A percentile compares a stretch with the other conserved stretches of the same genome.
Evolutionary conservation across 202 grass and related monocot species (phyloP).

Genomic region (Setaria viridis): DNA sequence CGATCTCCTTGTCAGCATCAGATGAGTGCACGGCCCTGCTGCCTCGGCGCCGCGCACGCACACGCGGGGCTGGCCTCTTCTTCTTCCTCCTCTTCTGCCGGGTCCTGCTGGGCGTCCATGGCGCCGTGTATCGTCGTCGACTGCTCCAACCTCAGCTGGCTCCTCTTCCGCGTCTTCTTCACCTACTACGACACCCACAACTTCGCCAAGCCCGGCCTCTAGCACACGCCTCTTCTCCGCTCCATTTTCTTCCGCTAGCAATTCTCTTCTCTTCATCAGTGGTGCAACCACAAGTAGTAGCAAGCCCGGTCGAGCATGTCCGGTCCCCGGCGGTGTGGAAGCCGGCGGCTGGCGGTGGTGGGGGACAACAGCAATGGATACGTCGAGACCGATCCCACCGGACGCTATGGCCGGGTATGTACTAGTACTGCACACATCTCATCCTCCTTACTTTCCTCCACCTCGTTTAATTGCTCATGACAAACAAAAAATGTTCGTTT

Average conservation of each 20-base stretch:
- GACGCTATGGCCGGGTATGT: slow-evolving; percentile 40
- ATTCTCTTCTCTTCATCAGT: no score
- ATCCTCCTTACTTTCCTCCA: not conserved
- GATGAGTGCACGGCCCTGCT: slow-evolving; percentile 40
- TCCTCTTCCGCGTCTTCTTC: slow-evolving; percentile 3
- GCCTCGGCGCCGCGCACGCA: slow-evolving; percentile 24
- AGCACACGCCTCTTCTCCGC: not conserved
- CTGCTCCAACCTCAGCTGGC: slow-evolving; percentile 26
- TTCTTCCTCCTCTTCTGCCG: no score
- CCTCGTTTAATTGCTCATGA: not conserved
- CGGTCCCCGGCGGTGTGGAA: not conserved
- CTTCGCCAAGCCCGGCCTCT: not conserved
- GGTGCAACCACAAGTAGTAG: no score
- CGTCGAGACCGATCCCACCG: slow-evolving; percentile 42
- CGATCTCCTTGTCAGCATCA: not conserved
- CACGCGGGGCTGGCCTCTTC: not conserved
- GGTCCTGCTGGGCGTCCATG: not conserved
- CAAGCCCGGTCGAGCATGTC: slow-evolving; percentile 1
- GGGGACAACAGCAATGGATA: slow-evolving; percentile 18
- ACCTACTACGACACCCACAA: not conserved
- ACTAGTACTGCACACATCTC: no score
- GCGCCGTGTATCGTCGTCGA: not conserved
- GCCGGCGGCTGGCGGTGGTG: not conserved
- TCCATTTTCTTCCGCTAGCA: no score
- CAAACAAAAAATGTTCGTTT: not conserved